Conservation (phyloP, 495 filamentous ascomycete species). For the Talaromyces thailandensis region DNA sequence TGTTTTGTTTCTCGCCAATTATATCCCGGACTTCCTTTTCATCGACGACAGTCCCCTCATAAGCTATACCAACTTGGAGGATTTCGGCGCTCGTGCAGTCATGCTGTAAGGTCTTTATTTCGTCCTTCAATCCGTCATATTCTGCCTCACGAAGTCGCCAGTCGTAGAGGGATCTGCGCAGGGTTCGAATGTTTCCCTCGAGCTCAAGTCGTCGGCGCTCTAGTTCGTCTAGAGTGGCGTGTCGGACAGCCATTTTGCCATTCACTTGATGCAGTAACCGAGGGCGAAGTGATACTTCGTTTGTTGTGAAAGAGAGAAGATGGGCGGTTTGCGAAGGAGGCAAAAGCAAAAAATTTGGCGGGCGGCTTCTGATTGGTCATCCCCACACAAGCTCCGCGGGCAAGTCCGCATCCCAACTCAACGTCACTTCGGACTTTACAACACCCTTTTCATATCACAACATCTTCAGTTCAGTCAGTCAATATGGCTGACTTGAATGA, state of each 20-base stretch:
- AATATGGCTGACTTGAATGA: not conserved
- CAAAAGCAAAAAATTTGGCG: constrained; percentile 15
- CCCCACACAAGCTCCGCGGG: constrained; percentile 2
- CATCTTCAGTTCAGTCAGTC: constrained; percentile 8
- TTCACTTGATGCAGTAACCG: not conserved
- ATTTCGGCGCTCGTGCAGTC: constrained; percentile 42
- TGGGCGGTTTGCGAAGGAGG: not conserved
- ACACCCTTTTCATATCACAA: constrained; percentile 10
- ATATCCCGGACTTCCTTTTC: constrained; percentile 42
- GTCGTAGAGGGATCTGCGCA: constrained; percentile 67
- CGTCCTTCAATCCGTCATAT: constrained; percentile 80
- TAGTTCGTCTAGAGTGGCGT: constrained; percentile 35
- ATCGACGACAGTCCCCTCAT: constrained; percentile 45
- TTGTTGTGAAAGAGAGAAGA: constrained; percentile 2
- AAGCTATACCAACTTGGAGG: constrained; percentile 35
- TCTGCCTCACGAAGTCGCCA: constrained; percentile 89
- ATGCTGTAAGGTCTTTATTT: constrained; percentile 49
- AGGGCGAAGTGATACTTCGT: not conserved
- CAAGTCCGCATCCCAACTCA: not conserved
- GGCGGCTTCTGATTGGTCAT: constrained; percentile 16
- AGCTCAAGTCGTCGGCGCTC: constrained; percentile 69
- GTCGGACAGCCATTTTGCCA: constrained; percentile 23
- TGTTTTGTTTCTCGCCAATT: constrained; percentile 23
- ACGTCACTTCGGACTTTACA: constrained; percentile 13
- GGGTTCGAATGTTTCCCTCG: constrained; percentile 64